A percentile compares a stretch with the other conserved stretches of the same genome.
Evolutionary conservation across 352 stramenopile species (phyloP).

Genomic region (Globisporangium emineosum): DNA sequence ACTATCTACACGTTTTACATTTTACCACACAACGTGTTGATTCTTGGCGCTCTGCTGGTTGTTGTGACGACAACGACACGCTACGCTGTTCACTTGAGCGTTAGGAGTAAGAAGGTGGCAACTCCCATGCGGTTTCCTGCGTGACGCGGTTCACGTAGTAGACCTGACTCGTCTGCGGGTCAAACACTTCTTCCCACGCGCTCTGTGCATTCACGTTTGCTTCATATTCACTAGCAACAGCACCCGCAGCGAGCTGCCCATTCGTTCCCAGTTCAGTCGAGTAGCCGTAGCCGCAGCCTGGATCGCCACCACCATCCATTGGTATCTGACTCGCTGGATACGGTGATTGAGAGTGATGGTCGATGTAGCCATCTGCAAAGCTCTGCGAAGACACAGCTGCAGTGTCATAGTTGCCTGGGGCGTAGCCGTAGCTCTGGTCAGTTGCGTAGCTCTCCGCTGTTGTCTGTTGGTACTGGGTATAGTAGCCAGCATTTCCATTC

Average conservation of each 20-base stretch:
- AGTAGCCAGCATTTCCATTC: not conserved
- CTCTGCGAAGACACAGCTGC: no score
- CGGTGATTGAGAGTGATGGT: slow-evolving; percentile 5
- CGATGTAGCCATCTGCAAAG: slow-evolving; percentile 10
- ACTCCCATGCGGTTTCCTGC: slow-evolving; percentile 52
- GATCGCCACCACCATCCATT: not conserved
- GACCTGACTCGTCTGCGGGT: slow-evolving; percentile 37
- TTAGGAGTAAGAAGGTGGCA: slow-evolving; percentile 10
- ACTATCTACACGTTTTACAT: slow-evolving; percentile 15
- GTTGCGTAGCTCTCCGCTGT: not conserved
- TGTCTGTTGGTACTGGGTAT: not conserved
- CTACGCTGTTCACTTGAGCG: no score
- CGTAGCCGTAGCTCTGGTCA: not conserved
- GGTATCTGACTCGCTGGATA: not conserved
- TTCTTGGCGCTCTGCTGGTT: no score
- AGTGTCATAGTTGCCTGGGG: not conserved
- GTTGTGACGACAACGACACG: no score
- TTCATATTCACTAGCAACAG: not conserved
- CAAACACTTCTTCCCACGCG: slow-evolving; percentile 68
- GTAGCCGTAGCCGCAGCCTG: not conserved
- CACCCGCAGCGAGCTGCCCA: not conserved
- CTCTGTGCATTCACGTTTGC: not conserved
- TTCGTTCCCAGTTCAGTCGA: not conserved
- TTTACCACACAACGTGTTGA: not conserved
- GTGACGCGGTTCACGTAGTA: slow-evolving; percentile 75